These are phyloP conservation scores for Phytophthora capsici DNA, from an alignment of 352 stramenopile genomes.

Conservation along the genomic window DNA sequence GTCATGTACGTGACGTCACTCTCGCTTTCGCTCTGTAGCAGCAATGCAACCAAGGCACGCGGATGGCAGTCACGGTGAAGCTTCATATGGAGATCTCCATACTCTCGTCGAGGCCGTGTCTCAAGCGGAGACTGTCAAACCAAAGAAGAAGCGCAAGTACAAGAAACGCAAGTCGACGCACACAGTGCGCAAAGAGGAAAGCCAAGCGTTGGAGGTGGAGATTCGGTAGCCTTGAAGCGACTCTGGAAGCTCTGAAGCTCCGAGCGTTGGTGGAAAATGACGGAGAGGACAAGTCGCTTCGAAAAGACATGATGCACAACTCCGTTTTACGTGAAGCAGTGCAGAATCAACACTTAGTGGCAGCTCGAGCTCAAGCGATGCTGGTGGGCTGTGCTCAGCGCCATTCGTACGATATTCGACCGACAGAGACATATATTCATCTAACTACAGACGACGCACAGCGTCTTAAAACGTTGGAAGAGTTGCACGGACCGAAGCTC, in stretches of 20 bases:
- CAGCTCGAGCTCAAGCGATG: constrained; percentile 10
- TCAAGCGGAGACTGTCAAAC: neutral
- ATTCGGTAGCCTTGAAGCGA: constrained; percentile 16
- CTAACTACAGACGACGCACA: constrained; percentile 27
- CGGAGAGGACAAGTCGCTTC: neutral
- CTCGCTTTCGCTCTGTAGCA: too few species aligned
- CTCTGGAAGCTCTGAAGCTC: constrained; percentile 30
- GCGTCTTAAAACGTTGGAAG: constrained; percentile 27
- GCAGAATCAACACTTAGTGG: constrained; percentile 25
- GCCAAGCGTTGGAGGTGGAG: constrained; percentile 22
- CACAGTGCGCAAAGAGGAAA: constrained; percentile 43
- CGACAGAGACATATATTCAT: constrained; percentile 47
- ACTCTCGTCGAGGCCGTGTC: constrained; percentile 1
- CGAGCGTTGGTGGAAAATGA: constrained; percentile 8
- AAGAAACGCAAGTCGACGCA: constrained; percentile 48
- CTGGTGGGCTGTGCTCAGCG: constrained; percentile 11
- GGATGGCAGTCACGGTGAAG: neutral
- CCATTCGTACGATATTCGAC: constrained; percentile 21
- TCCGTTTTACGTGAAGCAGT: constrained; percentile 5
- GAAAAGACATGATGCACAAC: constrained; percentile 4
- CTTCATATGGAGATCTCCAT: neutral
- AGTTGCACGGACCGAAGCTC: constrained; percentile 47
- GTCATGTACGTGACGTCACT: too few species aligned
- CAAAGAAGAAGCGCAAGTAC: constrained; percentile 36
- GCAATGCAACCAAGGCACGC: too few species aligned